Evolutionary conservation across 495 filamentous ascomycete genomes (phyloP).

Genomic region (Friedmanniomyces simplex): DNA sequence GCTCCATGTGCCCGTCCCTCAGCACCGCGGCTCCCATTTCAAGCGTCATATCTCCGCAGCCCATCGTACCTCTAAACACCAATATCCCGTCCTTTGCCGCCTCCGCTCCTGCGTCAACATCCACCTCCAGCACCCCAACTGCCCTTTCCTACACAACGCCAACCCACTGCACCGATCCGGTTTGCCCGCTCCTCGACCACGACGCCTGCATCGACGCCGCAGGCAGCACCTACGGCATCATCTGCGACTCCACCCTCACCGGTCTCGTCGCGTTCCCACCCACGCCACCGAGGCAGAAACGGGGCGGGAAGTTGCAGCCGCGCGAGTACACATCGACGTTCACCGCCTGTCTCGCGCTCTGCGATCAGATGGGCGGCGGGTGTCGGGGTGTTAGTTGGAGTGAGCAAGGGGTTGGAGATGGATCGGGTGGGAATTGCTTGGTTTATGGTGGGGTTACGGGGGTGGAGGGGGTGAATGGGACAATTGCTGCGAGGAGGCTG

Average conservation of each 20-base stretch:
- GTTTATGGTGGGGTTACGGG: background rate
- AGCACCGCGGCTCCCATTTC: background rate
- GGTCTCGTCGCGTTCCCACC: background rate
- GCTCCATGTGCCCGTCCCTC: background rate
- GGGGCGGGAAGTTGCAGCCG: background rate
- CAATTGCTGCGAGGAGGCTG: background rate
- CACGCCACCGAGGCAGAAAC: background rate
- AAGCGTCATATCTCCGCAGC: too few species aligned
- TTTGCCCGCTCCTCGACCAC: background rate
- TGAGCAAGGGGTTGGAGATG: background rate
- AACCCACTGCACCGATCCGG: background rate
- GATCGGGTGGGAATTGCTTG: background rate
- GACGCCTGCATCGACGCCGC: background rate
- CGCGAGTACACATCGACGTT: background rate
- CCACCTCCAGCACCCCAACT: background rate
- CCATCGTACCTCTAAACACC: background rate
- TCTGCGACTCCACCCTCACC: background rate
- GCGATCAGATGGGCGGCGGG: background rate
- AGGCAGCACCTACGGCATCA: constrained; percentile 3
- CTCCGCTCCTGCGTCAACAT: background rate
- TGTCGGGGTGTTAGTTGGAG: background rate
- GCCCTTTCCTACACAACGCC: background rate
- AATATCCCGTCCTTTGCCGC: background rate
- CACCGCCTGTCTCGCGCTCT: background rate
- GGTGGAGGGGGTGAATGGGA: background rate